phyloP scores from a whole-genome alignment of 1,139 yeast species.

The Kodamaea anthophila region DNA sequence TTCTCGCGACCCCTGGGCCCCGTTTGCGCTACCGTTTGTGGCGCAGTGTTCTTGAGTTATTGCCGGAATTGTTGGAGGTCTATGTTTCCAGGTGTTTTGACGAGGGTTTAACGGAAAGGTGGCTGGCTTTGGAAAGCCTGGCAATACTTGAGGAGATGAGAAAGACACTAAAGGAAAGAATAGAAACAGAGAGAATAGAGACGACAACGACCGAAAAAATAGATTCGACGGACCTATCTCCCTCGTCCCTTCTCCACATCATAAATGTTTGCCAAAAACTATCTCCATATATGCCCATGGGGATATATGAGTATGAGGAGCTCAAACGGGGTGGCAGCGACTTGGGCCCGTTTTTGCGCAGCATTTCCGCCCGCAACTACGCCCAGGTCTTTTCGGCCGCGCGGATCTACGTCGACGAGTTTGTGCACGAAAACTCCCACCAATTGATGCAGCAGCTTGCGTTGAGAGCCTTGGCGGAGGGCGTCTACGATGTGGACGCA shows the following conservation, averaged over 20 bases:
- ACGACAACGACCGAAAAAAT: too few relatives aligned
- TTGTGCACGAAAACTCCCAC: slow-evolving; percentile 16
- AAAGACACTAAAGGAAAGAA: too few relatives aligned
- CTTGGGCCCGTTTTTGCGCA: too few relatives aligned
- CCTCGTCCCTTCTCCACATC: too few relatives aligned
- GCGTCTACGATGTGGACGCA: slow-evolving; percentile 4
- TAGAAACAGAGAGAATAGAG: too few relatives aligned
- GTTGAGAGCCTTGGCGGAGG: slow-evolving; percentile 22
- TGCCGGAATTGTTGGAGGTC: too few relatives aligned
- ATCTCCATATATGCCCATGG: slow-evolving; percentile 36
- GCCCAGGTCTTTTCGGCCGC: slow-evolving; percentile 6
- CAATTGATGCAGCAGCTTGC: slow-evolving; percentile 19
- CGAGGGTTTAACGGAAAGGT: too few relatives aligned
- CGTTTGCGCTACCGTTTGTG: slow-evolving; percentile 4
- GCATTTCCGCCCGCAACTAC: slow-evolving; percentile 30
- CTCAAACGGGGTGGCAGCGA: slow-evolving; percentile 27
- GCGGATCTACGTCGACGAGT: slow-evolving; percentile 4
- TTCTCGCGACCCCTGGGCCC: slow-evolving; percentile 12
- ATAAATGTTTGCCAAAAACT: slow-evolving; percentile 37
- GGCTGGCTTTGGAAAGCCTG: too few relatives aligned
- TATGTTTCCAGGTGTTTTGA: too few relatives aligned
- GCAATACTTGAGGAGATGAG: too few relatives aligned
- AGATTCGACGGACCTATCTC: too few relatives aligned
- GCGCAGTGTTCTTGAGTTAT: too few relatives aligned
- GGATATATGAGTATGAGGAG: slow-evolving; percentile 29